These are phyloP conservation scores for Metschnikowia matae DNA, from an alignment of 805 yeast genomes.

Conservation along the genomic window DNA sequence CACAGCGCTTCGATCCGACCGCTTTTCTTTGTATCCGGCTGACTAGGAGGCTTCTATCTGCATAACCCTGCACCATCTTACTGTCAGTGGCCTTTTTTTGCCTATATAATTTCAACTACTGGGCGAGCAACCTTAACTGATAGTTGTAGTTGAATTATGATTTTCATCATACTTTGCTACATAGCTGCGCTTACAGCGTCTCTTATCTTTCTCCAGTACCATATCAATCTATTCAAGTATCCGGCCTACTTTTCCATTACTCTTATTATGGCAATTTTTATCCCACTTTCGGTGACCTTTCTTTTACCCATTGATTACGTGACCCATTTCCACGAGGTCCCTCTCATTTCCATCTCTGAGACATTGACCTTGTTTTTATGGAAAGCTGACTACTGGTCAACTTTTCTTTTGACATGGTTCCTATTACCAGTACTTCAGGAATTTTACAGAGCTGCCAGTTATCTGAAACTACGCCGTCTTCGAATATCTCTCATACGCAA, in stretches of 20 bases:
- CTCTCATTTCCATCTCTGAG: conserved; percentile 32
- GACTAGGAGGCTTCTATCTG: neutral
- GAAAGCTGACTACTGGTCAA: conserved; percentile 76
- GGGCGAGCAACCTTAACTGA: neutral
- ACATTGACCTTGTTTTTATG: conserved; percentile 48
- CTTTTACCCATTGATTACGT: conserved; percentile 73
- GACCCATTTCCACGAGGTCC: conserved; percentile 40
- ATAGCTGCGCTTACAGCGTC: conserved; percentile 25
- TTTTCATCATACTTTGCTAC: conserved; percentile 22
- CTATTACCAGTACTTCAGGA: conserved; percentile 69
- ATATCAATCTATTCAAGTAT: conserved; percentile 32
- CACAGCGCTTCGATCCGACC: neutral
- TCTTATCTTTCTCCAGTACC: conserved; percentile 30
- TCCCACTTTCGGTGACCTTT: conserved; percentile 72
- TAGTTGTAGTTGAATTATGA: conserved; percentile 2
- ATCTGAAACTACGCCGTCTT: conserved; percentile 42
- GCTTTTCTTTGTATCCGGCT: neutral
- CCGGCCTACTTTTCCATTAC: conserved; percentile 44
- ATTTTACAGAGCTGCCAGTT: conserved; percentile 68
- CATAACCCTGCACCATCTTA: neutral
- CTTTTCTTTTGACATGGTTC: conserved; percentile 77
- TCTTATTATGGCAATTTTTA: conserved; percentile 56
- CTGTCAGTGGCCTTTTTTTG: neutral
- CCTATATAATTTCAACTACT: neutral
- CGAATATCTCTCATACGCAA: conserved; percentile 56